Percentiles rank a stretch among this genome's conserved stretches.
Evolutionary conservation across 2,329 filamentous ascomycete genomes (phyloP).

Genomic region (Lasiodiplodia theobromae): DNA sequence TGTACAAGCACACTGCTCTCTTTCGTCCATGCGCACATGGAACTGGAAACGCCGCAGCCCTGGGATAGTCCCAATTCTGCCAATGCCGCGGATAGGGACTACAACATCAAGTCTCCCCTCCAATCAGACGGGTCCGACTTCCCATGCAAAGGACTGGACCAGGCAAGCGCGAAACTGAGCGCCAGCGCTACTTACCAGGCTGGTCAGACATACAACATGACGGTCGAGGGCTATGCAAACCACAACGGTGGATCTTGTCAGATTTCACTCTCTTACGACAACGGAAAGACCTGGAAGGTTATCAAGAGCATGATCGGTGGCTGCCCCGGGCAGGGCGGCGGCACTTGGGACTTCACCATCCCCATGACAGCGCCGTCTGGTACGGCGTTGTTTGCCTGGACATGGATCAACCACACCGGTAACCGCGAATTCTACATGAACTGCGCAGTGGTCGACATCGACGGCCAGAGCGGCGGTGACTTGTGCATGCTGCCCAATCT

Average conservation of each 20-base stretch:
- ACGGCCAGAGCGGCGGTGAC: conserved; percentile 34
- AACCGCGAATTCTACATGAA: conserved; percentile 91
- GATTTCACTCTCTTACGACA: conserved; percentile 75
- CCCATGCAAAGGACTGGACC: conserved; percentile 74
- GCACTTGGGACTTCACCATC: conserved; percentile 70
- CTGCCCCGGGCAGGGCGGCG: conserved; percentile 55
- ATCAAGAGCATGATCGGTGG: conserved; percentile 68
- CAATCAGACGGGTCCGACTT: conserved; percentile 67
- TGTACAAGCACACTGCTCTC: conserved; percentile 18
- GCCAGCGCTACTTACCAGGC: conserved; percentile 68
- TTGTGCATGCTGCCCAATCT: conserved; percentile 49
- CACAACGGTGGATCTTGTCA: conserved; percentile 81
- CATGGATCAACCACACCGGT: conserved; percentile 73
- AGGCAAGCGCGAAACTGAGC: conserved; percentile 47
- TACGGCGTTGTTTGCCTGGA: conserved; percentile 75
- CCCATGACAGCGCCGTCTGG: conserved; percentile 68
- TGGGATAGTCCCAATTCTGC: conserved; percentile 59
- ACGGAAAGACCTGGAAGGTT: conserved; percentile 73
- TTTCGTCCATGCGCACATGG: conserved; percentile 56
- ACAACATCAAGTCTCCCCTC: conserved; percentile 75
- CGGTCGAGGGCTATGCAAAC: conserved; percentile 64
- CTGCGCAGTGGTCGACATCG: conserved; percentile 74
- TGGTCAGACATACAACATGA: conserved; percentile 69
- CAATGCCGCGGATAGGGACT: conserved; percentile 63
- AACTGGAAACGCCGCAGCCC: conserved; percentile 63